Conservation (phyloP, 108 stramenopile genomes). For the Skeletonema costatum region DNA sequence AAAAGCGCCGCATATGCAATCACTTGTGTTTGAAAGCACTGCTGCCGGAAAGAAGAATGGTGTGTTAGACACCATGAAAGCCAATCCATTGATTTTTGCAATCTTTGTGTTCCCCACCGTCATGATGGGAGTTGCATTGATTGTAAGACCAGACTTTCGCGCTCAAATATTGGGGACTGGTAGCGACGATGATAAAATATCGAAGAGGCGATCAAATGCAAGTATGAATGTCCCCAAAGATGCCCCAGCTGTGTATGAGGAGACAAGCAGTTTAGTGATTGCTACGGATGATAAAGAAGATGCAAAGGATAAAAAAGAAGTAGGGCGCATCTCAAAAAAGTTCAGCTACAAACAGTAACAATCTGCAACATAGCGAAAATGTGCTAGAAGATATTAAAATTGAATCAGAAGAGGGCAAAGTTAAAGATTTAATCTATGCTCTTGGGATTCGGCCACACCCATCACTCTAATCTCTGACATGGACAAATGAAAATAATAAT, state of each 20-base stretch:
- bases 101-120: neutral
- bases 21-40: neutral
- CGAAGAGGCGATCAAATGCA: neutral
- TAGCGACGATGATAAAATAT: neutral
- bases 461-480: neutral
- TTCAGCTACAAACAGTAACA: neutral
- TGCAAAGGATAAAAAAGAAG: neutral
- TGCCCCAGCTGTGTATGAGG: neutral
- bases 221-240: neutral
- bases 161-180: neutral
- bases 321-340: neutral
- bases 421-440: slow-evolving; percentile 23
- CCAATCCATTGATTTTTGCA: neutral
- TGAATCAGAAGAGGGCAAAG: neutral
- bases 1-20: slow-evolving; percentile 7
- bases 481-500: neutral
- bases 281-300: slow-evolving; percentile 5
- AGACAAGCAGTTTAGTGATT: neutral
- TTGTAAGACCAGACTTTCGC: neutral
- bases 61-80: neutral
- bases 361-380: neutral
- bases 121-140: neutral
- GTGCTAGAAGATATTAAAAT: neutral
- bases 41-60: neutral
- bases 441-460: slow-evolving; percentile 24